These are phyloP conservation scores for Medicago arabica DNA, from an alignment of 306 rosid genomes.

Conservation along the genomic window DNA sequence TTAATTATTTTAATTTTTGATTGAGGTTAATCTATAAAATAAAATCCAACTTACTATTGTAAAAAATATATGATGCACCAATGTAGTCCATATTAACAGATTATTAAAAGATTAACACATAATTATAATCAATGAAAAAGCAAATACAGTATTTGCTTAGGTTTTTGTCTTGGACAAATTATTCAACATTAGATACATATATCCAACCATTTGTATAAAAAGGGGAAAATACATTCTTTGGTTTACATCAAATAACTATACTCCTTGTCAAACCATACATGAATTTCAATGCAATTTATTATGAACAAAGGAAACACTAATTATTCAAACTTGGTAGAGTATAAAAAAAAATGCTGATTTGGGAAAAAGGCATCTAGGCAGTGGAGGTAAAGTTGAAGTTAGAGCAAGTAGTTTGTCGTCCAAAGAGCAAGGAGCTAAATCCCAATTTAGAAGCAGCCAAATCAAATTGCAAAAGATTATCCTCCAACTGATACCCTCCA, in stretches of 20 bases:
- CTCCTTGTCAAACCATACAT: neutral
- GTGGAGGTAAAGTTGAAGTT: constrained; percentile 59
- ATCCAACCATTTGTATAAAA: neutral
- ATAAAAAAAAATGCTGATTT: neutral
- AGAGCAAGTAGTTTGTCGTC: constrained; percentile 40
- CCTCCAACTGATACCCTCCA: constrained; percentile 54
- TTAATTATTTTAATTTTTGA: too few species aligned
- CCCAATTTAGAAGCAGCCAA: constrained; percentile 49
- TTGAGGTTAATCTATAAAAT: too few species aligned
- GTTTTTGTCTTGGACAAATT: neutral
- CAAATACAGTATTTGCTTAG: too few species aligned
- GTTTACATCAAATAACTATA: neutral
- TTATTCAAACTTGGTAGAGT: too few species aligned
- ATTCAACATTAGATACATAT: neutral
- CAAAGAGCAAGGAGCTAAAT: constrained; percentile 50
- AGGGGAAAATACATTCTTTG: neutral
- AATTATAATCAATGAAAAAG: too few species aligned
- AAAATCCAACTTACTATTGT: too few species aligned
- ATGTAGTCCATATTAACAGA: too few species aligned
- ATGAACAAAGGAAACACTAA: neutral
- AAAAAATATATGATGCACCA: too few species aligned
- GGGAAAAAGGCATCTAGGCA: neutral
- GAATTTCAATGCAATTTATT: neutral
- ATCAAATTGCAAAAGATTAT: constrained; percentile 56
- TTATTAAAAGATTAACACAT: too few species aligned